Base-by-base conservation (phyloP, 202 grass and related monocot species). In the Thinopyrum obtusiflorum region DNA sequence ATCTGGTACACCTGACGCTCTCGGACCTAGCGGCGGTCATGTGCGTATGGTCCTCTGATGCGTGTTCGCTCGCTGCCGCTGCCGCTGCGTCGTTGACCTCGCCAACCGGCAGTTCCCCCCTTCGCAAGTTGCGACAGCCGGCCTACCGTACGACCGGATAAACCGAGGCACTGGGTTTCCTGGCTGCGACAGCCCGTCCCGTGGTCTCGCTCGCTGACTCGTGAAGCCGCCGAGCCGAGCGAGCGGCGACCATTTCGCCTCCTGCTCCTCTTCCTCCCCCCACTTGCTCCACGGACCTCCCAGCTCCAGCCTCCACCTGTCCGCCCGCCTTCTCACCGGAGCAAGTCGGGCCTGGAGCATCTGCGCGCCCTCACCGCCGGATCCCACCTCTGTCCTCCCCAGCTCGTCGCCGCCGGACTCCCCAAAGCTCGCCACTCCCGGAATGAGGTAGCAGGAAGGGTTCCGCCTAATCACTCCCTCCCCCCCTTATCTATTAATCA, bases 361-460 rank as follows among this genome's bases (percentile, higher is more conserved):
- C 40, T 0, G 14, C 25, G 24, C 42, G 20, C 33, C 33, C 35
- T 39, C 67, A 1, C 73, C 27, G 46, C 46, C 73, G 73, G 73
- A 76, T 76, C 73, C 73, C 26, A 29, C 72, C 42, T 29, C 42
- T 24, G 7, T 3, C 42, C 72, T 31, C 72, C 26, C 26, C 73
- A 33, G 4, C 28, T 59, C 11, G 10, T 59, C 73, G 32, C 27
- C 47, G 27, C 49, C 28, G 24, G 49, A 6, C 17, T 7, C 17
- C 18, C 10, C 47, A 9, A 4, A 32, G 27, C 18, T 13, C 73
- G 49, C 7, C 0, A 59, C 47, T 3, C 73, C 46, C 49, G 49
- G 73, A 77, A 77, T 57, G 47, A 77, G 73, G 73, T 76, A 76
- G 26, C 73, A 31, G 44, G 15, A 51, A 31, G 4, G 73, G 10